These are phyloP conservation scores for Trichaptum fuscoviolaceum DNA, from an alignment of 768 basidiomycete species.

Conservation along the genomic window DNA sequence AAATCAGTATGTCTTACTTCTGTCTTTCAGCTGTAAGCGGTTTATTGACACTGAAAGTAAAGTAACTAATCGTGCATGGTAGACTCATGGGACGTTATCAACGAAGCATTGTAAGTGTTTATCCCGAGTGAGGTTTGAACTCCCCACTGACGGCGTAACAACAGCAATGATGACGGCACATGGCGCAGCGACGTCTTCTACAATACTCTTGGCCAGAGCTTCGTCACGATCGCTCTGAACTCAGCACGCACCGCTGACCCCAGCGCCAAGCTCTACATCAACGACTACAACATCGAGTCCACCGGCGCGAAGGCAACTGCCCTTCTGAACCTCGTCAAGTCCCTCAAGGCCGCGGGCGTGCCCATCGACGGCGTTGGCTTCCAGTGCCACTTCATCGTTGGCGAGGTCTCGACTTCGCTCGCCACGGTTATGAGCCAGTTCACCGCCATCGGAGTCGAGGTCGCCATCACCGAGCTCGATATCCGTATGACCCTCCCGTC, in stretches of 20 bases:
- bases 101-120: constrained; percentile 24
- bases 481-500: constrained; percentile 54
- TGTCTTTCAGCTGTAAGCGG: constrained; percentile 13
- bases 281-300: constrained; percentile 32
- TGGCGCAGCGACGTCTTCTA: constrained; percentile 50
- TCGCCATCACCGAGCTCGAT: constrained; percentile 67
- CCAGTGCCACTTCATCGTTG: constrained; percentile 57
- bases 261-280: constrained; percentile 50
- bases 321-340: constrained; percentile 46
- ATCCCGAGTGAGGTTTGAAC: too few relatives aligned
- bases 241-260: constrained; percentile 53
- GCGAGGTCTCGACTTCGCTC: constrained; percentile 44
- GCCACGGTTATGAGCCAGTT: constrained; percentile 46
- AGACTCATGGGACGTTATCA: constrained; percentile 52
- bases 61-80: neutral
- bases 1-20: neutral
- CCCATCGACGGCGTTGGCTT: constrained; percentile 62
- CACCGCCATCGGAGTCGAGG: constrained; percentile 56
- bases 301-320: constrained; percentile 47
- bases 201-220: constrained; percentile 42
- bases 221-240: constrained; percentile 45
- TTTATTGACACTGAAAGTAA: too few relatives aligned
- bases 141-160: neutral
- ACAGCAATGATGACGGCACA: constrained; percentile 51
- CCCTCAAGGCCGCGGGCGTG: constrained; percentile 39